phyloP scores from a whole-genome alignment of 192 early-diverging fungal species.

The Rhizophagus sp. region DNA sequence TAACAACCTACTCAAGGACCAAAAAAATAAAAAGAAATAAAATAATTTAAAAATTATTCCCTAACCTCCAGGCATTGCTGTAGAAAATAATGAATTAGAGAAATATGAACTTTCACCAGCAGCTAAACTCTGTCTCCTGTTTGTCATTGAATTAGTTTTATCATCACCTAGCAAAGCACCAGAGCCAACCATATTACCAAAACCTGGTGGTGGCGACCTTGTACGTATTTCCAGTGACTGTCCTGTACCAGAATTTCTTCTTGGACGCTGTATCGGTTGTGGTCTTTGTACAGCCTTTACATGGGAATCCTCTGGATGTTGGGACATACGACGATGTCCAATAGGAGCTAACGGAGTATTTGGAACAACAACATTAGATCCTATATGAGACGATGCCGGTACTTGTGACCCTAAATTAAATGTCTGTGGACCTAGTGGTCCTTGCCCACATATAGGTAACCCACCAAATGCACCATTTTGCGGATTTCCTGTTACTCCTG shows the following conservation, averaged over 20 bases:
- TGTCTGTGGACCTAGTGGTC: constrained; percentile 23
- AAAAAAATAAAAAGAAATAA: background rate
- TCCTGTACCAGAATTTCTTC: constrained; percentile 12
- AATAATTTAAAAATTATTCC: background rate
- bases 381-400: constrained; percentile 38
- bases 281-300: constrained; percentile 46
- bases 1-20: background rate
- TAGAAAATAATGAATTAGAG: constrained; percentile 28
- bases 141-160: constrained; percentile 5
- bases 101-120: constrained; percentile 21
- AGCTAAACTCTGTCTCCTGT: constrained; percentile 24
- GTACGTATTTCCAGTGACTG: background rate
- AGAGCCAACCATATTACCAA: constrained; percentile 24
- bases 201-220: constrained; percentile 28
- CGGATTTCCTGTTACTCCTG: constrained; percentile 15
- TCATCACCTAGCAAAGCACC: constrained; percentile 14
- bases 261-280: constrained; percentile 43
- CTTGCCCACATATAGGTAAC: constrained; percentile 28
- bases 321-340: constrained; percentile 45
- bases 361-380: constrained; percentile 32
- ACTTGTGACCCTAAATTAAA: constrained; percentile 30
- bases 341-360: constrained; percentile 46
- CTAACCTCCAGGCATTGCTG: constrained; percentile 29
- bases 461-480: constrained; percentile 33
- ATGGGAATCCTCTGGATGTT: constrained; percentile 38